A percentile compares a stretch with the other conserved stretches of the same genome.
phyloP scores from a whole-genome alignment of 805 yeast genomes.

The Pichia eremophila region DNA sequence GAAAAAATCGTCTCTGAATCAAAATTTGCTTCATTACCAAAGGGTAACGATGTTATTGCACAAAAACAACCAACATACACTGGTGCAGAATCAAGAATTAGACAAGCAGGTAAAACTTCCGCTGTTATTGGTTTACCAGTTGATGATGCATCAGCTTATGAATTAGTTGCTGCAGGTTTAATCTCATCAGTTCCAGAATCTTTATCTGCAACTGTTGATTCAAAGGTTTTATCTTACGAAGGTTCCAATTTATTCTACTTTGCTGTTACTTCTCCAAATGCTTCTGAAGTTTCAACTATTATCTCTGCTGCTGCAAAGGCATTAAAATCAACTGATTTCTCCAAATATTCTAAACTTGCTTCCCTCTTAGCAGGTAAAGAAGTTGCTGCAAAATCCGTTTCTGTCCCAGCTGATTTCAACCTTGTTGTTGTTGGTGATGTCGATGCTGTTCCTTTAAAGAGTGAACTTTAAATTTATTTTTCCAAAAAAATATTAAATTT shows the following conservation, averaged over 20 bases:
- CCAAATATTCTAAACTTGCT: slow-evolving; percentile 43
- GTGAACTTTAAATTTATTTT: slow-evolving; percentile 55
- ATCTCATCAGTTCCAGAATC: slow-evolving; percentile 39
- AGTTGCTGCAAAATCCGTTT: slow-evolving; percentile 29
- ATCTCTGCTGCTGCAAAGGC: slow-evolving; percentile 52
- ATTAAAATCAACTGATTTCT: slow-evolving; percentile 28
- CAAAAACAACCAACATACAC: slow-evolving; percentile 32
- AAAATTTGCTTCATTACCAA: slow-evolving; percentile 51
- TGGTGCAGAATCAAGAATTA: slow-evolving; percentile 63
- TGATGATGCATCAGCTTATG: slow-evolving; percentile 50
- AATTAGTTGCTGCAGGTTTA: slow-evolving; percentile 62
- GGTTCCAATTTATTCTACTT: slow-evolving; percentile 78
- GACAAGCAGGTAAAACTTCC: slow-evolving; percentile 54
- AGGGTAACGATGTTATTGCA: slow-evolving; percentile 43
- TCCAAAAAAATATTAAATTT: neutral
- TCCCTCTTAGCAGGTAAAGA: slow-evolving; percentile 33
- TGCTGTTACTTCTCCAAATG: slow-evolving; percentile 48
- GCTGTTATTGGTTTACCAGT: slow-evolving; percentile 81
- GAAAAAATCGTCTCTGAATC: slow-evolving; percentile 57
- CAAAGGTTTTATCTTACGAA: slow-evolving; percentile 54
- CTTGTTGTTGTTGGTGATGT: slow-evolving; percentile 87
- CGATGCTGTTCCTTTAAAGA: slow-evolving; percentile 76
- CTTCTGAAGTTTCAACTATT: slow-evolving; percentile 49
- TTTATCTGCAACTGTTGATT: slow-evolving; percentile 44
- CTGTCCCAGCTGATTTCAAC: slow-evolving; percentile 52